Base-by-base conservation (phyloP, 2,329 filamentous ascomycete species). In the Calonectria multiphialidica region DNA sequence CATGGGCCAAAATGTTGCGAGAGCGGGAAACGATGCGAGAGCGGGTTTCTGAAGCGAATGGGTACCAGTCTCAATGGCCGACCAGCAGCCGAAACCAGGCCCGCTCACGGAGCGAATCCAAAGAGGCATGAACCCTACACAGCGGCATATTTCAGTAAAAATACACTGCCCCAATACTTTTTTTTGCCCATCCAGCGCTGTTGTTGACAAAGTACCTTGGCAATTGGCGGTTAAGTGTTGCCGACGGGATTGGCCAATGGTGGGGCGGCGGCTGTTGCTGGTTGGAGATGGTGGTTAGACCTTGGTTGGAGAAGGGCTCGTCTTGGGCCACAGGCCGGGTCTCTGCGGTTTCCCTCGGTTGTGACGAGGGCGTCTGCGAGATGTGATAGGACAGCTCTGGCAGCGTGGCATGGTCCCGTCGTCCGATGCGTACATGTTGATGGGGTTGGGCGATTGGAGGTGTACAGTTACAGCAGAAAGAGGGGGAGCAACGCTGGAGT, bases 271-370 rank as follows among this genome's bases (percentile, higher is more conserved):
- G 75, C 23, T 67, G 69, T 65, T 61, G 40, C 63, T 15, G 28
- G 28, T 45, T 30, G 40, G 35, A 18, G 12, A 50, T 33, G 6
- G 37, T 75, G 73, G 76, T 75, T 78, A 72, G 77, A 16, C 70
- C 70, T 69, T 72, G 70, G 70, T 66, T 72, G 70, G 37, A 53
- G 45, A 40, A 45, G 57, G 45, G n/a, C 49, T 47, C 16, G 16
- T 37, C 23, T 53, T 63, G 57, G 57, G 42, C 67, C 67, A 40
- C 28, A 25, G 21, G 55, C 76, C 77, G 80, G 76, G 76, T 76
- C 73, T 47, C 69, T 64, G 74, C 82, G 82, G 82, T 78, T 83
- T 81, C 77, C 76, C 78, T 83, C 82, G 82, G 82, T 81, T 83
- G 80, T 80, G 53, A 73, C 65, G 71, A 59, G 71, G 67, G 64